Evolutionary conservation across 208 protist species (phyloP).

Genomic region (Kentomonas sorsogonicus): DNA sequence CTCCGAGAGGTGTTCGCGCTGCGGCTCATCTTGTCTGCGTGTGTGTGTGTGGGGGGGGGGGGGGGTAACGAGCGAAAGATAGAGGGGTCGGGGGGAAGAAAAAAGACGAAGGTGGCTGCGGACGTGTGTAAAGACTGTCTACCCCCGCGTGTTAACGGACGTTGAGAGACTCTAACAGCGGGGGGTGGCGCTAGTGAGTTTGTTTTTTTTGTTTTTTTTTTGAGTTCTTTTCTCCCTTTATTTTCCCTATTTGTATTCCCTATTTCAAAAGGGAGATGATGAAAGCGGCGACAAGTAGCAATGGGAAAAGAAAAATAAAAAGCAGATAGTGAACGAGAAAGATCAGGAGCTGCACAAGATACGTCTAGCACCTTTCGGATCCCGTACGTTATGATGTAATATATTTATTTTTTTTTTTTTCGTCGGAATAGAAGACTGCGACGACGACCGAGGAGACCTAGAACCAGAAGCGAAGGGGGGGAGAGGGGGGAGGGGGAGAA

Average conservation of each 20-base stretch:
- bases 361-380: too few relatives aligned
- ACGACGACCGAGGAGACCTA: neutral
- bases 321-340: neutral
- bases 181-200: too few relatives aligned
- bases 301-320: constrained; percentile 3
- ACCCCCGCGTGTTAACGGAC: too few relatives aligned
- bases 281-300: neutral
- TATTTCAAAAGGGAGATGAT: constrained; percentile 1
- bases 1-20: constrained; percentile 37
- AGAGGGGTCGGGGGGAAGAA: neutral
- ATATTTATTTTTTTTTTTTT: constrained; percentile 6
- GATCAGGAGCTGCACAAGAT: too few relatives aligned
- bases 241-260: neutral
- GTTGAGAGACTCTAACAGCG: too few relatives aligned
- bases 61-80: neutral
- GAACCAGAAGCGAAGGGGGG: neutral
- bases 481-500: neutral
- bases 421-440: too few relatives aligned
- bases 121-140: too few relatives aligned
- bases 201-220: constrained; percentile 6
- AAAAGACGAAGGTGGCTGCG: neutral
- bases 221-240: neutral
- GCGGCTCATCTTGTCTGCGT: too few relatives aligned
- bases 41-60: neutral
- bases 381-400: neutral